phyloP scores from a whole-genome alignment of 129 eudicot species.

The Ambrosia trifida region DNA sequence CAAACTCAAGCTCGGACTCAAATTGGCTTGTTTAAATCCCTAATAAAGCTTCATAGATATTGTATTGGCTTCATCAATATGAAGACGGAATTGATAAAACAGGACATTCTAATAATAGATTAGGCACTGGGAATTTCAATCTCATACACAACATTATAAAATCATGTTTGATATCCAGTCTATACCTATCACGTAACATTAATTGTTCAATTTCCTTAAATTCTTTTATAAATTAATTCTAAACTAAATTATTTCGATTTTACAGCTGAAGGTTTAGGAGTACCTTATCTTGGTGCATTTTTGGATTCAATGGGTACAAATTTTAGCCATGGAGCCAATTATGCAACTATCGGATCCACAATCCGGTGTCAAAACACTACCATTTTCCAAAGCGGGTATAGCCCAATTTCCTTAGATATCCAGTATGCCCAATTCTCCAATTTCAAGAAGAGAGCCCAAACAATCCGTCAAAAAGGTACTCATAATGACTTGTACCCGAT shows the following conservation, averaged over 20 bases:
- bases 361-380: conserved; percentile 69
- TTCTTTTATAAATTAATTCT: background rate
- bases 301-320: conserved; percentile 73
- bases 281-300: conserved; percentile 64
- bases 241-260: background rate
- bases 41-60: too few relatives aligned
- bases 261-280: conserved; percentile 64
- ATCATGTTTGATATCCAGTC: too few relatives aligned
- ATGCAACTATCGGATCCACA: conserved; percentile 70
- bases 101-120: too few relatives aligned
- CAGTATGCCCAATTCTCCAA: conserved; percentile 45
- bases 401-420: conserved; percentile 59
- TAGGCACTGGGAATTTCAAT: too few relatives aligned
- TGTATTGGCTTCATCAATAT: too few relatives aligned
- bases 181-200: too few relatives aligned
- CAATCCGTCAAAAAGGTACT: conserved; percentile 50
- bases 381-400: conserved; percentile 55
- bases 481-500: background rate
- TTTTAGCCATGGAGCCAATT: conserved; percentile 83
- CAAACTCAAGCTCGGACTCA: too few relatives aligned
- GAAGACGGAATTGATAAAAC: too few relatives aligned
- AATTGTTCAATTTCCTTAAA: too few relatives aligned
- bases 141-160: too few relatives aligned
- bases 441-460: conserved; percentile 44
- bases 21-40: too few relatives aligned